Evolutionary conservation across 164 flowering plant species (phyloP).

Genomic region (Paratinospora sagittata): DNA sequence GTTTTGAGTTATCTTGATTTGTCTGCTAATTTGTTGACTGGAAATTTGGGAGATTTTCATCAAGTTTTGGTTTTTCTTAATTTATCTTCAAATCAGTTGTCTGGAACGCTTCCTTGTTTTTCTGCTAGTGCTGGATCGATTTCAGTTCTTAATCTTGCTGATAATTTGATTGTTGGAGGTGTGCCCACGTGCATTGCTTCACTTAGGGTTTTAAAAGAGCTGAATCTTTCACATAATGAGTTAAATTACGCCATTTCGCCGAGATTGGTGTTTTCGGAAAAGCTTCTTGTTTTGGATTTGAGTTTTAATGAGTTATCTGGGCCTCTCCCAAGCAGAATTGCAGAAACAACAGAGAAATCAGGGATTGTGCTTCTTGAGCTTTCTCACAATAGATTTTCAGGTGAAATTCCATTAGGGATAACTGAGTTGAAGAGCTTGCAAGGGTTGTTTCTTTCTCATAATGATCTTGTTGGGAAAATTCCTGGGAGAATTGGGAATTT

Average conservation of each 20-base stretch:
- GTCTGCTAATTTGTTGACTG: conserved; percentile 46
- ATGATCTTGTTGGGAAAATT: conserved; percentile 66
- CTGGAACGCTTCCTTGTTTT: conserved; percentile 81
- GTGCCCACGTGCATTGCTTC: conserved; percentile 75
- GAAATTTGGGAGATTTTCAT: conserved; percentile 46
- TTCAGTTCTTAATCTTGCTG: conserved; percentile 45
- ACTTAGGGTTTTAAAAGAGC: conserved; percentile 39
- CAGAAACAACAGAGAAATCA: conserved; percentile 53
- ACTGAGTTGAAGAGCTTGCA: conserved; percentile 81
- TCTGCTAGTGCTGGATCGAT: conserved; percentile 48
- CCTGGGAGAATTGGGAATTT: conserved; percentile 83
- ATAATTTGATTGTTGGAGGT: conserved; percentile 67
- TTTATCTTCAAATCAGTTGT: conserved; percentile 50
- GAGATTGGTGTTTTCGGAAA: conserved; percentile 58
- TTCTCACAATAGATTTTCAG: conserved; percentile 70
- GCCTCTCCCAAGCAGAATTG: conserved; percentile 50
- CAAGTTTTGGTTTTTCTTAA: conserved; percentile 48
- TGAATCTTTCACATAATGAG: conserved; percentile 62
- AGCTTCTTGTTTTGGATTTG: conserved; percentile 65
- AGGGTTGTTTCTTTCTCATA: conserved; percentile 75
- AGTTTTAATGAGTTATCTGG: conserved; percentile 74
- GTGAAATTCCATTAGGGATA: conserved; percentile 57
- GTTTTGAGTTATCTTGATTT: conserved; percentile 58
- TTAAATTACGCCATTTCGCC: conserved; percentile 61
- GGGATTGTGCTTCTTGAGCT: conserved; percentile 76